Base-by-base conservation (phyloP, 768 basidiomycete species). In the Epithele typhae region DNA sequence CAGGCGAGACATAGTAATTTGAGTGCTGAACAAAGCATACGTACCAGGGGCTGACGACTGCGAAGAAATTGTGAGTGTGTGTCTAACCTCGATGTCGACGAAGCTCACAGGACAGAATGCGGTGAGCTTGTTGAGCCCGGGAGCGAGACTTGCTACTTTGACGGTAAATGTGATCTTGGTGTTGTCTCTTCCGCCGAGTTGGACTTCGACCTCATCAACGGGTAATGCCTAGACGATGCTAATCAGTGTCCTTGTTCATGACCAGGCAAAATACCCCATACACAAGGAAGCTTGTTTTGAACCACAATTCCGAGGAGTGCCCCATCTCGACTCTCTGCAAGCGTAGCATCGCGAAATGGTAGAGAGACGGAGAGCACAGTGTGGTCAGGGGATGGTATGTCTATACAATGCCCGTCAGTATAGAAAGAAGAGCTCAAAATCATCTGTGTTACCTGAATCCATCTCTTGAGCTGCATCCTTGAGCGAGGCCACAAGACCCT, bases 1-100 rank as follows among this genome's bases (percentile, higher is more conserved):
- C 14, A 93, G 70, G 24, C 73, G 76, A 3, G 82, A 75, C 46
- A 87, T 67, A 14, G 75, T 78, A 19, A 87, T 70, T 64, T 90
- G 83, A 14, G 77, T 84, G 27, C 73, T 72, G 25, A 90, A 85
- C 21, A 87, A 69, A 2, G 79, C 55, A 58, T 85, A 90, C 1
- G 75, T 72, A 10, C 93, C 94, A 37, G 73, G 68, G 14, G 81
- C 73, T 3, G 87, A 76, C 14, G 81, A 85, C 92, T 92, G 27
- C n/a, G 4, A 35, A 41, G 3, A 40, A 37, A 8, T 9, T 8
- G 35, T 17, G 15, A 36, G 18, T 8, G n/a, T n/a, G 12, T 32
- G 9, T 15, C 30, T 36, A 14, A 36, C 8, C 12, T 14, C 6
- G 35, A 36, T 36, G 12, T 9, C 8, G 35, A 19, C 37, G 14